Evolutionary conservation across 208 protist species (phyloP), one percentile per base, ranked within the genome.

Genomic region (Lotmaria passim): DNA sequence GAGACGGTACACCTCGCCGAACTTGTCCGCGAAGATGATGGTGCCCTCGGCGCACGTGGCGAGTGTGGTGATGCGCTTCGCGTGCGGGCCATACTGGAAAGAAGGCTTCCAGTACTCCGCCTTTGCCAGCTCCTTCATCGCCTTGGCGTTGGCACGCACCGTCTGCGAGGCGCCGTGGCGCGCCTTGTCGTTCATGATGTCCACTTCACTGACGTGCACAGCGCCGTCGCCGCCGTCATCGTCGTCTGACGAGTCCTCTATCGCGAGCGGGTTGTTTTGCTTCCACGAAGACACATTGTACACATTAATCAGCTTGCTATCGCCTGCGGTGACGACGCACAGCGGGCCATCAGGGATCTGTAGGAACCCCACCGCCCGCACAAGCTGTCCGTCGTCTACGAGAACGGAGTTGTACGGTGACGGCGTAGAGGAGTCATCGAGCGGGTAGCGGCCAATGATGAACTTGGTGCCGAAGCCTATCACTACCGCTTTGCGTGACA

Each of bases 1-100:
- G 17, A 96, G 47, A 44, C 81, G 87, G 71, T 86, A 93, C 31
- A 96, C 89, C 62, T 96, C 91, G 24, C 91, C 91, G 59, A 96
- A 96, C 76, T 94, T 96, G 81, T 96, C 91, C 19, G 89, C 91
- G 61, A 93, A 96, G 28, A 96, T 60, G 44, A 96, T 82, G 24
- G 73, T 83, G 48, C 75, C 76, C 36, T 91, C 91, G 46, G 81
- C 46, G 48, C 65, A 76, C 3, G 81, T 77, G 14, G 69, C 78
- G 28, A 93, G 59, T 50, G 86, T 81, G 11, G 83, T 93, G 60
- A 96, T 93, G 67, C 89, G 86, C 76, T 96, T 96, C 21, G 77
- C 73, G 67, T 94, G 91, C 7, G 89, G 91, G 2, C 89, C 87
- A 75, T 89, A 93, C 48, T 53, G 61, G 69, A 79, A 94, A n/a